Percentiles rank a stretch among this genome's conserved stretches.
Conservation (phyloP, 2,329 filamentous ascomycete genomes). For the Periconia sp. region DNA sequence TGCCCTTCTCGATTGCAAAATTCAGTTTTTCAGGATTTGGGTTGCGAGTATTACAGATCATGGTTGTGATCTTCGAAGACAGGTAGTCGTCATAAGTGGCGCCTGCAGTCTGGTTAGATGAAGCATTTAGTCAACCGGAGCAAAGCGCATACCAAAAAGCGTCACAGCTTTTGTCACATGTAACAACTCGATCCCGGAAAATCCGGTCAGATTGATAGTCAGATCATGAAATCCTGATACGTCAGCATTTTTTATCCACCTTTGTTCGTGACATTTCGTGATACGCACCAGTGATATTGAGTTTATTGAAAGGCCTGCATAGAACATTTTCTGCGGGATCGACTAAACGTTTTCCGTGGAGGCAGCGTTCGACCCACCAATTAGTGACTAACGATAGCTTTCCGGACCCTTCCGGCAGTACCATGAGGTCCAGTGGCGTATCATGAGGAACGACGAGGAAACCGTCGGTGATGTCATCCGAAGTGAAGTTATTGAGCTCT, state of each 20-base stretch:
- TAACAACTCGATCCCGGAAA: constrained; percentile 79
- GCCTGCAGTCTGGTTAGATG: constrained; percentile 47
- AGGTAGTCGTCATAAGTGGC: constrained; percentile 80
- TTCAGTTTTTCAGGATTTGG: constrained; percentile 74
- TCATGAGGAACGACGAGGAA: constrained; percentile 52
- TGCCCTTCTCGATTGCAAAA: constrained; percentile 71
- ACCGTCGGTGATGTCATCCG: constrained; percentile 32
- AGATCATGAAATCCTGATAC: constrained; percentile 66
- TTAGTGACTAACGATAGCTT: constrained; percentile 66
- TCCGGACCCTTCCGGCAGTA: constrained; percentile 39
- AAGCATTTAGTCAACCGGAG: not conserved
- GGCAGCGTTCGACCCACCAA: constrained; percentile 89
- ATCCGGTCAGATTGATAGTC: constrained; percentile 77
- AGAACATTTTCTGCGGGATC: constrained; percentile 71
- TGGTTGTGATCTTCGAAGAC: constrained; percentile 68
- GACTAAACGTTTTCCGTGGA: constrained; percentile 73
- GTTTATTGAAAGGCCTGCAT: constrained; percentile 72
- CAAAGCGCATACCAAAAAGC: constrained; percentile 61
- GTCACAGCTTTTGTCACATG: constrained; percentile 78
- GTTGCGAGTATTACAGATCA: constrained; percentile 67
- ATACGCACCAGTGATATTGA: constrained; percentile 61
- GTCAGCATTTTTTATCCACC: constrained; percentile 17
- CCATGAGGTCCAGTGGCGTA: constrained; percentile 36
- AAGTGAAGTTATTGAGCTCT: constrained; percentile 26
- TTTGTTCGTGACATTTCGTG: not conserved